Evolutionary conservation across 1,139 yeast species (phyloP), one percentile per base, ranked within the genome.

Genomic region (Suhomyces bokatorum): DNA sequence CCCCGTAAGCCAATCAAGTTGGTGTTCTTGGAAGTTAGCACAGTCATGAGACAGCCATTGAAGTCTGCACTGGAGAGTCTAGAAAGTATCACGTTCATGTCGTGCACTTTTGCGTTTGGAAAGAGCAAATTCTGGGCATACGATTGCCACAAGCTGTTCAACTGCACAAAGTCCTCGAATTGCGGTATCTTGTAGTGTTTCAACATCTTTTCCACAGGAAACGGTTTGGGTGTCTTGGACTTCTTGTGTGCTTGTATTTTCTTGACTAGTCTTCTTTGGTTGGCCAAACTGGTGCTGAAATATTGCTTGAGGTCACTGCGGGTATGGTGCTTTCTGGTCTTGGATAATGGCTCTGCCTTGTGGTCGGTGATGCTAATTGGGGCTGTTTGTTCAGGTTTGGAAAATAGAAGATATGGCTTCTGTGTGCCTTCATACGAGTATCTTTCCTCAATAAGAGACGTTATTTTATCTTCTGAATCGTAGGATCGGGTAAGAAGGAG

Each of bases 61-160:
- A 78, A 87, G 58, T 93, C 99, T 1, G 96, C 93, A 50, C 85
- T 76, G 0, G 93, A 77, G 30, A 91, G 65, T 56, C 85, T 84
- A 4, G 81, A 70, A 17, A 85, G 62, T 0, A 77, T 52, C 32
- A 63, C 63, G 24, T 66, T 66, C 9, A 69, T 48, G 7, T 55
- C 55, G 1, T 72, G 69, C 15, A 64, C 48, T 45, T 37, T 45
- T 28, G 51, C 57, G 11, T 58, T 54, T 4, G 63, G 63, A 22
- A 70, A 69, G n/a, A 85, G 50, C n/a, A 86, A 64, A 32, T 79
- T 81, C 28, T 64, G 65, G 45, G 82, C 77, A 56, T 87, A 87
- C 12, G 64, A 64, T 30, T 72, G 75, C 96, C 96, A 87, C 22
- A 87, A 63, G 14, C 56, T 53, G 57, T 83, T 75, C 56, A 87